These are phyloP conservation scores for Phaffomyces thermotolerans DNA, from an alignment of 805 yeast genomes.

Conservation along the genomic window DNA sequence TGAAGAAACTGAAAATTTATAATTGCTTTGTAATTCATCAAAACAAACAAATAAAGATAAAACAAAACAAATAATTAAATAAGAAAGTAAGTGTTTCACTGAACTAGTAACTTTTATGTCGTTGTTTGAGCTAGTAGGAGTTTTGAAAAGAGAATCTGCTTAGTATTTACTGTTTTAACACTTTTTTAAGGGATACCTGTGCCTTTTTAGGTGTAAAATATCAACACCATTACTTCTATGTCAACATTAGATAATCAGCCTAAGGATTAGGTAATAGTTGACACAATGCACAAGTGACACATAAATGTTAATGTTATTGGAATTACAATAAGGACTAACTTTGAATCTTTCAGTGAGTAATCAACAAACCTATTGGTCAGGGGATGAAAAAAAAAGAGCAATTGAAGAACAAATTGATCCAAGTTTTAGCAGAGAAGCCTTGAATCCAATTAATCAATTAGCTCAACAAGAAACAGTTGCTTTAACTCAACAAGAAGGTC, in stretches of 20 bases:
- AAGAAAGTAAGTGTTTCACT: not conserved
- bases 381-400: conserved; percentile 15
- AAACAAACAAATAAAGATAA: conserved; percentile 1
- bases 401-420: conserved; percentile 27
- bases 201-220: not conserved
- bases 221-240: not conserved
- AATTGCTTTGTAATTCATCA: conserved; percentile 6
- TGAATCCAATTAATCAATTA: conserved; percentile 13
- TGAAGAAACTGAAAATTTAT: not conserved
- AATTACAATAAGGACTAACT: not conserved
- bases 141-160: too few species aligned
- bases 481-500: conserved; percentile 7
- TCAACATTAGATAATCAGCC: conserved; percentile 9
- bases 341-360: conserved; percentile 4
- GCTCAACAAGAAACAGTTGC: conserved; percentile 9
- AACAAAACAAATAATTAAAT: not conserved
- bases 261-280: conserved; percentile 12
- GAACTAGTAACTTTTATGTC: not conserved
- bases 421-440: conserved; percentile 19
- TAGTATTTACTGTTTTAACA: not conserved
- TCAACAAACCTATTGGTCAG: conserved; percentile 12
- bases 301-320: too few species aligned
- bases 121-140: not conserved
- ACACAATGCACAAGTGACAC: not conserved
- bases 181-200: not conserved